Percentiles rank a stretch among this genome's conserved stretches.
Conservation (phyloP, 257 asterid genomes). For the Penstemon eatonii region DNA sequence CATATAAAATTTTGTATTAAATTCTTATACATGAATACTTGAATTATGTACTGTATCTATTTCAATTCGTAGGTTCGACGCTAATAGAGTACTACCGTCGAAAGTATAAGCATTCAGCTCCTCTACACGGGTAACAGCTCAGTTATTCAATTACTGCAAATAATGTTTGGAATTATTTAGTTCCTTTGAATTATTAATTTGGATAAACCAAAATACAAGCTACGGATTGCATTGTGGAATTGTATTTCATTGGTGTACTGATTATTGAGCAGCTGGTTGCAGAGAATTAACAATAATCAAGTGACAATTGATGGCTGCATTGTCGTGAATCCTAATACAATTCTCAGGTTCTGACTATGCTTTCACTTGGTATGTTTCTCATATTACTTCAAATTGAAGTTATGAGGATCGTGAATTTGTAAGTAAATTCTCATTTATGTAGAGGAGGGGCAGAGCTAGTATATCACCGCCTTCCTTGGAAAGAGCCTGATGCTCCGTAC, state of each 20-base stretch:
- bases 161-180: not conserved
- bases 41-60: not conserved
- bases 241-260: slow-evolving; percentile 24
- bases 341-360: slow-evolving; percentile 57
- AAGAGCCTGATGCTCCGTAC: slow-evolving; percentile 90
- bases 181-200: not conserved
- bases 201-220: too few species aligned
- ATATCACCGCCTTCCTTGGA: slow-evolving; percentile 93
- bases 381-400: not conserved
- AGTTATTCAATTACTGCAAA: not conserved
- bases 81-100: slow-evolving; percentile 69
- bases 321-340: slow-evolving; percentile 52
- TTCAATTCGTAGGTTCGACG: slow-evolving; percentile 48
- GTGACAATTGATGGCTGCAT: slow-evolving; percentile 62
- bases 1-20: not conserved
- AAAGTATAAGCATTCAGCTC: slow-evolving; percentile 80
- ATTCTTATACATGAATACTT: not conserved
- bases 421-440: slow-evolving; percentile 9
- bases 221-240: not conserved
- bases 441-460: slow-evolving; percentile 66
- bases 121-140: slow-evolving; percentile 59
- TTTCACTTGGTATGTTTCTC: not conserved
- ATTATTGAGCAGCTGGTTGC: slow-evolving; percentile 84
- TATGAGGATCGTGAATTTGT: not conserved
- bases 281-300: slow-evolving; percentile 81